Conservation (phyloP, 1,139 yeast species). For the Kurtzmaniella natalensis region DNA sequence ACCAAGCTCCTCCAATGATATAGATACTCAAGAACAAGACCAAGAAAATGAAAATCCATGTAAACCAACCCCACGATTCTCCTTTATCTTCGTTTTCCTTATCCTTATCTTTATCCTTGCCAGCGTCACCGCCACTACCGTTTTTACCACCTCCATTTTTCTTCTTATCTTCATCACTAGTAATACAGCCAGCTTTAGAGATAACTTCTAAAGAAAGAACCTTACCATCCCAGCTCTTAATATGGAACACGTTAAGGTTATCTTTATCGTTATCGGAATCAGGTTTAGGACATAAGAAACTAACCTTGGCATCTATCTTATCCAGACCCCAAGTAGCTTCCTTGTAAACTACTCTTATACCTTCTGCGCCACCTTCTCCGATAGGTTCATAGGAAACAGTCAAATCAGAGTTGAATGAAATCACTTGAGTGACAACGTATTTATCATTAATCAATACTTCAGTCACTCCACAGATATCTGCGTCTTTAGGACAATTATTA, state of each 20-base stretch:
- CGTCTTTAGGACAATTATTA: constrained; percentile 57
- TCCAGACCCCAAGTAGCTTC: constrained; percentile 73
- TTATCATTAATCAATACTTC: constrained; percentile 43
- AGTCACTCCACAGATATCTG: constrained; percentile 69
- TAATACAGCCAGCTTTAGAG: constrained; percentile 6
- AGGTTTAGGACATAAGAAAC: constrained; percentile 47
- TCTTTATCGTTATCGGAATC: constrained; percentile 26
- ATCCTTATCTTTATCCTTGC: constrained; percentile 13
- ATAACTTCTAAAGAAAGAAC: constrained; percentile 6
- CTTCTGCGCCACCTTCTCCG: constrained; percentile 25
- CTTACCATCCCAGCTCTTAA: constrained; percentile 29
- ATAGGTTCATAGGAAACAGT: constrained; percentile 26
- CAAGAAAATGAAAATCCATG: constrained; percentile 66
- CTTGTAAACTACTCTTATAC: constrained; percentile 43
- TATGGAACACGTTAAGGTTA: constrained; percentile 21
- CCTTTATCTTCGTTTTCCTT: constrained; percentile 25
- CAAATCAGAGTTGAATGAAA: constrained; percentile 41
- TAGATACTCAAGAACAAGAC: constrained; percentile 67
- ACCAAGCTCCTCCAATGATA: constrained; percentile 78
- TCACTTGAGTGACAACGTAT: constrained; percentile 48
- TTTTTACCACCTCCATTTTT: constrained; percentile 19
- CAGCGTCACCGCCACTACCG: constrained; percentile 4
- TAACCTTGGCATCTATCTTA: constrained; percentile 46
- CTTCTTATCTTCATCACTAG: constrained; percentile 16
- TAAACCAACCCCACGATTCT: constrained; percentile 72